A percentile compares a stretch with the other conserved stretches of the same genome.
phyloP scores from a whole-genome alignment of 768 basidiomycete genomes.

The Boletus bicolor region DNA sequence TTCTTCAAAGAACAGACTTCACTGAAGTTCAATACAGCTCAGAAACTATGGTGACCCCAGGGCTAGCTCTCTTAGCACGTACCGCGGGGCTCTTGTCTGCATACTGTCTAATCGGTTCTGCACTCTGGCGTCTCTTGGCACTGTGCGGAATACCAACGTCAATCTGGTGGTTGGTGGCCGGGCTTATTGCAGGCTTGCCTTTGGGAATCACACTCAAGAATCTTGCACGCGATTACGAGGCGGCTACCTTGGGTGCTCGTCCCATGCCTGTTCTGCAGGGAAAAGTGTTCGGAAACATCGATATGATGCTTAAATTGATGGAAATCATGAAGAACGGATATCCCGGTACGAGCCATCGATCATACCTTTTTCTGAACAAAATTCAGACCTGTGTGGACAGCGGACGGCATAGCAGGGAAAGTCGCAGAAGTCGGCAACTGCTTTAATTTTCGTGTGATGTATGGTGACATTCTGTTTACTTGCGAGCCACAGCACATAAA shows the following conservation, averaged over 20 bases:
- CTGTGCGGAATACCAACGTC: constrained; percentile 30
- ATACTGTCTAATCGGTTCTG: background rate
- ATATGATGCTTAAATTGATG: constrained; percentile 37
- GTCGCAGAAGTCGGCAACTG: constrained; percentile 39
- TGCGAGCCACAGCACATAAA: constrained; percentile 55
- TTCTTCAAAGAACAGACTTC: background rate
- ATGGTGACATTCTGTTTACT: constrained; percentile 46
- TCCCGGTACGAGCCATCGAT: constrained; percentile 38
- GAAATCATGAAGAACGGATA: constrained; percentile 43
- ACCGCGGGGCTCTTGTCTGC: background rate
- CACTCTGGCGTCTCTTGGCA: constrained; percentile 5
- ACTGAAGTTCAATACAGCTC: no score
- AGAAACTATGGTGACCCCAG: constrained; percentile 16
- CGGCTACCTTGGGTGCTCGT: constrained; percentile 45
- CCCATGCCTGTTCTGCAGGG: constrained; percentile 40
- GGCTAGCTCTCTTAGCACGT: constrained; percentile 10
- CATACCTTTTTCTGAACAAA: background rate
- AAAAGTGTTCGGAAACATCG: constrained; percentile 43
- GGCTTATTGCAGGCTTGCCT: constrained; percentile 34
- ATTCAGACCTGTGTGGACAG: constrained; percentile 24
- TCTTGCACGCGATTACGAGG: constrained; percentile 33
- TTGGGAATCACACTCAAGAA: constrained; percentile 29
- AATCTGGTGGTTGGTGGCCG: constrained; percentile 36
- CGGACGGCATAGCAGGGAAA: constrained; percentile 39
- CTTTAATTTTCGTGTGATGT: constrained; percentile 45